These are phyloP conservation scores for Sporothrix luriei DNA, from an alignment of 2,329 filamentous ascomycete genomes.

Conservation along the genomic window DNA sequence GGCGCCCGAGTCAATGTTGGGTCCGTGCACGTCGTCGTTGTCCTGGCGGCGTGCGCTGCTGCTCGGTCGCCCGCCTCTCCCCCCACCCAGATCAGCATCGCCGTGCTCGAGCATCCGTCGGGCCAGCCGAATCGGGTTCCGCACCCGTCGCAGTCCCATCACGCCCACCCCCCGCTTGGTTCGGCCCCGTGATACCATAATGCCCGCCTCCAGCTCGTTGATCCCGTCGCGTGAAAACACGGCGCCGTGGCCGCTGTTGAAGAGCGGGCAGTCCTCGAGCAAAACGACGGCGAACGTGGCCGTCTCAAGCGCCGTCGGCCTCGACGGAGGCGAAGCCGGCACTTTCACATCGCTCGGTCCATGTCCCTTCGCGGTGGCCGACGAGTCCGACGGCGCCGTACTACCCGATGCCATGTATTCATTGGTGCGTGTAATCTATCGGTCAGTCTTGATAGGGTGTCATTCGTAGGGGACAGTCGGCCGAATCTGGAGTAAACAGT, in stretches of 20 bases:
- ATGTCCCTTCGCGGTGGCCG: neutral
- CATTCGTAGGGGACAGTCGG: neutral
- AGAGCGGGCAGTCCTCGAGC: conserved; percentile 78
- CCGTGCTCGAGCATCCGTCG: conserved; percentile 69
- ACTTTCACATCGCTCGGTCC: neutral
- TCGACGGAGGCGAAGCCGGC: neutral
- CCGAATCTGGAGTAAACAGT: too few relatives aligned
- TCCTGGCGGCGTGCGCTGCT: neutral
- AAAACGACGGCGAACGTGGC: conserved; percentile 74
- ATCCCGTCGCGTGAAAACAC: conserved; percentile 82
- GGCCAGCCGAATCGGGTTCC: conserved; percentile 77
- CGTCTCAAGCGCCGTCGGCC: conserved; percentile 67
- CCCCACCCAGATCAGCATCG: conserved; percentile 55
- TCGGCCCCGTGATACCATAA: conserved; percentile 76
- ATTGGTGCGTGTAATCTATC: conserved; percentile 51
- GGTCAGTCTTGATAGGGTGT: neutral
- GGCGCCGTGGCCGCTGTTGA: conserved; percentile 81
- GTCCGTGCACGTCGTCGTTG: conserved; percentile 54
- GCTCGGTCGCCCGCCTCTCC: neutral
- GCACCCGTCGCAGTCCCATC: conserved; percentile 71
- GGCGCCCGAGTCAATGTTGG: conserved; percentile 43
- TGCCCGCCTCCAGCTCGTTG: conserved; percentile 82
- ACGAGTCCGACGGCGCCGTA: neutral
- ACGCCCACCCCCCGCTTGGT: conserved; percentile 78
- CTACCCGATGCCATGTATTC: conserved; percentile 50